A percentile compares a stretch with the other conserved stretches of the same genome.
Evolutionary conservation across 2,329 filamentous ascomycete species (phyloP).

Genomic region (Pseudocercospora musae): DNA sequence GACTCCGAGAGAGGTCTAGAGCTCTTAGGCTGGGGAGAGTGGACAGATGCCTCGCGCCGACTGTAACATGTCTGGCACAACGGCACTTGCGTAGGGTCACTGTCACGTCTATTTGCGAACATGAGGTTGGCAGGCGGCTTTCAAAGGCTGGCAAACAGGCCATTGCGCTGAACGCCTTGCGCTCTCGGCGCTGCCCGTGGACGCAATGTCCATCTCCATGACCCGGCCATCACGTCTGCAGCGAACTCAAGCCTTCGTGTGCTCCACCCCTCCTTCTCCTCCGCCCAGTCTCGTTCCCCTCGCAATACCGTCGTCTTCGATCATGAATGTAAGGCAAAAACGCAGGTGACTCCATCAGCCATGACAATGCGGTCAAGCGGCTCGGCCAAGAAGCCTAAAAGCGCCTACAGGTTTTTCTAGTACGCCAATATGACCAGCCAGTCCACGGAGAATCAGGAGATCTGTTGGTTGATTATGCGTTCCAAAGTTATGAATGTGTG

Average conservation of each 20-base stretch:
- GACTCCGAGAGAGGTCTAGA: neutral
- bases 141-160: neutral
- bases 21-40: neutral
- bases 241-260: neutral
- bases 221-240: neutral
- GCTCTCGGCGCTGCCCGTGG: neutral
- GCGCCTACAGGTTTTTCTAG: conserved; percentile 24
- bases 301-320: too few species aligned
- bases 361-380: conserved; percentile 17
- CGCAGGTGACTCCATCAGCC: conserved; percentile 28
- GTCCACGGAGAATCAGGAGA: conserved; percentile 22
- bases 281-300: too few species aligned
- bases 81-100: neutral
- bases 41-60: neutral
- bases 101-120: neutral
- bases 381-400: conserved; percentile 27
- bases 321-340: conserved; percentile 29
- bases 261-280: neutral
- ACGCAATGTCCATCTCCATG: neutral
- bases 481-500: conserved; percentile 22
- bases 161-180: neutral
- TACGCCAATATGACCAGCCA: conserved; percentile 32
- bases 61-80: neutral
- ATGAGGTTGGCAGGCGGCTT: neutral
- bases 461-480: conserved; percentile 32